Conservation (phyloP, 768 basidiomycete genomes). For the Hebeloma cylindrosporum region DNA sequence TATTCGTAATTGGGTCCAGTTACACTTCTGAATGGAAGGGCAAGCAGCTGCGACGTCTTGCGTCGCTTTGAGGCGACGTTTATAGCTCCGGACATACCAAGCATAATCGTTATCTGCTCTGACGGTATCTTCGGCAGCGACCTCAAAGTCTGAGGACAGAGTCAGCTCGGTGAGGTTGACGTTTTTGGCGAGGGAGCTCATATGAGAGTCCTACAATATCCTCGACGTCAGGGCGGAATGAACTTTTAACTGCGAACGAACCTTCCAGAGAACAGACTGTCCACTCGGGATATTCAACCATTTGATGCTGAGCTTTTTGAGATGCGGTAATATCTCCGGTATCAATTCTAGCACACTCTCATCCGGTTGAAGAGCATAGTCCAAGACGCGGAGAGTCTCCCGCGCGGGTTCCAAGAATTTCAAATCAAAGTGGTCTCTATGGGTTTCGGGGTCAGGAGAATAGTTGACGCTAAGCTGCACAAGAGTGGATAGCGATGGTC, state of each 20-base stretch:
- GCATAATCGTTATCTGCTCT: background rate
- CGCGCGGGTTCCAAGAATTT: conserved; percentile 7
- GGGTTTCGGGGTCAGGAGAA: background rate
- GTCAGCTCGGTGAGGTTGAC: conserved; percentile 8
- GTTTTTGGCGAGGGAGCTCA: conserved; percentile 1
- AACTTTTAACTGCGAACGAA: background rate
- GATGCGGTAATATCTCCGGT: conserved; percentile 6
- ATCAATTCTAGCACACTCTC: conserved; percentile 6
- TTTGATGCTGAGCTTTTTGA: conserved; percentile 2
- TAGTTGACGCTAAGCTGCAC: conserved; percentile 3
- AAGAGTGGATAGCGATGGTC: conserved; percentile 9
- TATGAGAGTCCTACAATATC: conserved; percentile 6
- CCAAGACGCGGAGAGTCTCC: conserved; percentile 6
- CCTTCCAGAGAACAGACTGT: conserved; percentile 12
- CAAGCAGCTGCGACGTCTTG: conserved; percentile 2
- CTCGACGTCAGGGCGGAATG: background rate
- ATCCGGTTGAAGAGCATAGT: conserved; percentile 2
- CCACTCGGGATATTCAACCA: background rate
- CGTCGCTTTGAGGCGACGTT: conserved; percentile 7
- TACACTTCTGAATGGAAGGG: conserved; percentile 2
- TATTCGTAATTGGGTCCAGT: conserved; percentile 7
- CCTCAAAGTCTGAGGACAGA: conserved; percentile 13
- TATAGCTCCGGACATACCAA: conserved; percentile 12
- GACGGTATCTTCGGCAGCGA: background rate
- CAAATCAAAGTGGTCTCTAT: conserved; percentile 1